These are phyloP conservation scores for Candida dajiaensis DNA, from an alignment of 805 yeast species.

Conservation along the genomic window DNA sequence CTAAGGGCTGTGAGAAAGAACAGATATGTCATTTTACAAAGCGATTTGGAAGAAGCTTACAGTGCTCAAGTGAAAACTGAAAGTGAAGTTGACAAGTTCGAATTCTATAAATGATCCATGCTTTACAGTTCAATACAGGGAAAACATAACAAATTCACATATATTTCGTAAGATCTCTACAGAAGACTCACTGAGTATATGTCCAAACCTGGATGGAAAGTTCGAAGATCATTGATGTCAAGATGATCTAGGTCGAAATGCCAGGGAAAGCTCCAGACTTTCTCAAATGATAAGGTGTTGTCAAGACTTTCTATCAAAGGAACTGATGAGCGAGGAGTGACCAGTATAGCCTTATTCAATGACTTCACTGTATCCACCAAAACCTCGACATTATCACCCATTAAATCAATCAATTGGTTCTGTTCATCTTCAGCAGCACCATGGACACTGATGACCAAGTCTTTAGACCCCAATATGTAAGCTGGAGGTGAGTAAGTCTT, in stretches of 20 bases:
- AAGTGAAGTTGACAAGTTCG: slow-evolving; percentile 93
- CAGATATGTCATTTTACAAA: slow-evolving; percentile 92
- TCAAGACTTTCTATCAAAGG: slow-evolving; percentile 14
- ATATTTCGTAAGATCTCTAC: neutral
- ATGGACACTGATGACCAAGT: slow-evolving; percentile 10
- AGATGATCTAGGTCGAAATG: slow-evolving; percentile 77
- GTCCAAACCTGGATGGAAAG: slow-evolving; percentile 59
- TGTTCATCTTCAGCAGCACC: slow-evolving; percentile 11
- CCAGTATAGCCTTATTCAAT: slow-evolving; percentile 12
- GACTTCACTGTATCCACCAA: slow-evolving; percentile 20
- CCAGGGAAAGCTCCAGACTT: slow-evolving; percentile 31
- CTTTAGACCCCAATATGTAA: slow-evolving; percentile 51
- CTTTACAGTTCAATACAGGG: neutral
- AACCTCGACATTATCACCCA: slow-evolving; percentile 35
- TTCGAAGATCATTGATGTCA: slow-evolving; percentile 39
- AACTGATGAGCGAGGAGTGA: slow-evolving; percentile 22
- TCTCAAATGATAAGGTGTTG: slow-evolving; percentile 9
- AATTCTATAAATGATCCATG: slow-evolving; percentile 71
- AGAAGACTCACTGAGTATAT: slow-evolving; percentile 35
- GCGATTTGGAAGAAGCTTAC: slow-evolving; percentile 97
- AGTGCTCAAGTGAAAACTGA: slow-evolving; percentile 95
- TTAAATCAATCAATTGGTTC: slow-evolving; percentile 34
- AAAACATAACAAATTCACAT: neutral
- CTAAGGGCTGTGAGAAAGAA: slow-evolving; percentile 97
- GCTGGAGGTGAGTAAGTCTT: slow-evolving; percentile 90